A percentile compares a stretch with the other conserved stretches of the same genome.
phyloP scores from a whole-genome alignment of 1,284 basidiomycete genomes.

The Irpex rosettiformis region DNA sequence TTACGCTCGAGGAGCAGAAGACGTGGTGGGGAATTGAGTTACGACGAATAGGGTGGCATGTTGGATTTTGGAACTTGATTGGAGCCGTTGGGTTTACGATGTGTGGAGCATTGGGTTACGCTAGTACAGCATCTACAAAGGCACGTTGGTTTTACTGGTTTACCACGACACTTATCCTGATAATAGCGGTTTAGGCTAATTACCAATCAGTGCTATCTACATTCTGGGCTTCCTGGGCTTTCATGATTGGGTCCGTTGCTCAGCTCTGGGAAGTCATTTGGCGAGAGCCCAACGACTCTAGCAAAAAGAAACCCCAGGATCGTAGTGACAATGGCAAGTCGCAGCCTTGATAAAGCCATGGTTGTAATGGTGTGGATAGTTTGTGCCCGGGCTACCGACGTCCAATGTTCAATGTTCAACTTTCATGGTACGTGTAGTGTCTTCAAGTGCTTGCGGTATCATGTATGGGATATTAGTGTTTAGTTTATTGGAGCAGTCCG shows the following conservation, averaged over 20 bases:
- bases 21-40: conserved; percentile 44
- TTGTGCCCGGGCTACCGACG: no score
- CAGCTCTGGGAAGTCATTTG: conserved; percentile 44
- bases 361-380: no score
- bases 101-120: conserved; percentile 52
- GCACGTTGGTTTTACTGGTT: conserved; percentile 13
- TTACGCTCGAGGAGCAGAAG: conserved; percentile 55
- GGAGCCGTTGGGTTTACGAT: conserved; percentile 54
- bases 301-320: background rate
- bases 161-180: background rate
- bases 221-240: conserved; percentile 62
- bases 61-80: conserved; percentile 53
- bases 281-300: conserved; percentile 16
- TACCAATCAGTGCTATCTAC: conserved; percentile 53
- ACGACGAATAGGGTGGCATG: conserved; percentile 45
- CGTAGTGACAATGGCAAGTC: background rate
- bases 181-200: conserved; percentile 18
- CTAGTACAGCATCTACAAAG: conserved; percentile 21
- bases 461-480: no score
- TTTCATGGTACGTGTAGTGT: no score
- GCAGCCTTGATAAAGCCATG: no score
- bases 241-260: conserved; percentile 53
- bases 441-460: no score
- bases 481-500: no score
- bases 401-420: no score